Percentiles rank a stretch among this genome's conserved stretches.
Conservation (phyloP, 805 yeast species). For the Metschnikowia matae region DNA sequence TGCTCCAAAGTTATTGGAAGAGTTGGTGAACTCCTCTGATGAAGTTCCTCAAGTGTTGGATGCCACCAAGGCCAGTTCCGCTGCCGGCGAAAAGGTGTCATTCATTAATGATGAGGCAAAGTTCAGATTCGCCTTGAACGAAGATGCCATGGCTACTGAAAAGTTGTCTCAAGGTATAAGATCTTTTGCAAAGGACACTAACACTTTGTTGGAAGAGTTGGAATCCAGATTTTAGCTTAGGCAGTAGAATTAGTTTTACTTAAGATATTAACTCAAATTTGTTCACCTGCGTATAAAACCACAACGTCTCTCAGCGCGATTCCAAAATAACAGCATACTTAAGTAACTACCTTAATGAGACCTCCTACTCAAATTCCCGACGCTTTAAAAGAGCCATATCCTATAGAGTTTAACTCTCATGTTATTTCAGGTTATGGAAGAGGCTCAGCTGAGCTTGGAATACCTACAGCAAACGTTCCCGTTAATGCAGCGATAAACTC, state of each 20-base stretch:
- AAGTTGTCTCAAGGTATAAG: conserved; percentile 98
- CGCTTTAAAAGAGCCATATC: conserved; percentile 47
- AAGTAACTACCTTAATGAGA: conserved; percentile 23
- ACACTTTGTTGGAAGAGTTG: conserved; percentile 65
- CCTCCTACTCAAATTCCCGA: conserved; percentile 45
- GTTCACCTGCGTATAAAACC: background rate
- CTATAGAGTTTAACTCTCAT: conserved; percentile 39
- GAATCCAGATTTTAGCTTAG: conserved; percentile 47
- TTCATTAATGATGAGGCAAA: conserved; percentile 80
- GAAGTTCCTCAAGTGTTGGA: conserved; percentile 80
- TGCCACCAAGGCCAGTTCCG: conserved; percentile 49
- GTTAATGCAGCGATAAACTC: conserved; percentile 43
- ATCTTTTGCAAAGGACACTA: conserved; percentile 91
- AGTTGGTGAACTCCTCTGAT: conserved; percentile 72
- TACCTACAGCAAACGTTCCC: conserved; percentile 92
- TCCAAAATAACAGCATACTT: too few species aligned
- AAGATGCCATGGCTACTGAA: conserved; percentile 98
- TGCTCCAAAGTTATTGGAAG: conserved; percentile 88
- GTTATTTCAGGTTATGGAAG: conserved; percentile 88
- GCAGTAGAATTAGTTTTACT: background rate
- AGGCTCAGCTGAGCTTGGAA: conserved; percentile 89
- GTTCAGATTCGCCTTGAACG: conserved; percentile 89
- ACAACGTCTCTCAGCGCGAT: background rate
- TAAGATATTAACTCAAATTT: background rate
- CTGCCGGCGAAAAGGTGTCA: conserved; percentile 57